Base-by-base conservation (phyloP, 2,329 filamentous ascomycete genomes). In the Phoma herbarum region DNA sequence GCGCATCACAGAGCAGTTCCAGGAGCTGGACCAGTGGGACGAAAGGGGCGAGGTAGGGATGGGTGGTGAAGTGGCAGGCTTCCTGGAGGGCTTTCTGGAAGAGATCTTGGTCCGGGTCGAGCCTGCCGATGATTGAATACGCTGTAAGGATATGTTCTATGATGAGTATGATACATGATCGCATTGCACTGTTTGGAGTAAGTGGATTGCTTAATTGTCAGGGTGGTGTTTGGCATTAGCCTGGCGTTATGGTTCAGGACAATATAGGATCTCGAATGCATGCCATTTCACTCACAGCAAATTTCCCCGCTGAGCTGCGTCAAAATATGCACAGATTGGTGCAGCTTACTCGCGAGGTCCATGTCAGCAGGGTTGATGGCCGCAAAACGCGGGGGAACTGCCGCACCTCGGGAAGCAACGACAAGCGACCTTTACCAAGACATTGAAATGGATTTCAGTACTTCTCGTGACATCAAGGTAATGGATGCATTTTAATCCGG, bases 31-130 rank as follows among this genome's bases (percentile, higher is more conserved):
- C 76, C 86, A 90, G 63, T 91, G 89, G 78, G 95, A 99, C 77
- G 90, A 90, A 75, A 86, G 88, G 42, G 90, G 92, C 67, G 92
- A 93, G 6, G 92, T 98, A 11, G 92, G 93, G 1, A 97, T 98
- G 94, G 94, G 93, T 0, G 89, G 92, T 43, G 93, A 94, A 25
- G 93, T 97, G 2, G 88, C 88, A 43, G 92, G 91, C 1, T 96
- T 98, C 67, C 79, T 98, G 8, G 95, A 99, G 76, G 94, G 93
- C 0, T 86, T 98, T 62, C 80, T 99, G 31, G 95, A 99, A 76
- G 95, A 99, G 81, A 90, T 99, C 23, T 81, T 99, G 22, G 93
- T 97, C 33, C 82, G 95, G 55, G 92, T 98, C 14, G 94, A 98
- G 80, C 91, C 93, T 4, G 83, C 93, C 61, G 91, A 95, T 69